Evolutionary conservation across 1,284 basidiomycete genomes (phyloP), one percentile per base, ranked within the genome.

Genomic region (Ustilago trichophora): DNA sequence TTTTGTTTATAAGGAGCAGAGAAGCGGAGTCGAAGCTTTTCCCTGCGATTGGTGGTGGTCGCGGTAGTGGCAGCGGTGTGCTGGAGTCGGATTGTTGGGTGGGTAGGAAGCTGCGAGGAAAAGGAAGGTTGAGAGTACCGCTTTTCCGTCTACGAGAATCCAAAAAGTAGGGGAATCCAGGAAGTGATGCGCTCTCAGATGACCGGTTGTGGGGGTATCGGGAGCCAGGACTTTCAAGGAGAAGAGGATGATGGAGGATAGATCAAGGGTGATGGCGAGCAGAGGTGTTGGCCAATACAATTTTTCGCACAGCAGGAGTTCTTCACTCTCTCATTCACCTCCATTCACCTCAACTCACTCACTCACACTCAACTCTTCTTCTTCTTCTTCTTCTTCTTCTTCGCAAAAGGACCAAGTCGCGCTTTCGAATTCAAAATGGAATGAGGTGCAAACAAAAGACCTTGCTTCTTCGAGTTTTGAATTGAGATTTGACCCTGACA

Each of bases 51-150:
- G 43, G 10, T 34, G 15, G 33, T 38, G 29, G 33, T 16, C 21
- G 43, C 19, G 40, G 9, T 18, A n/a, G 4, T 45, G 37, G 9
- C 27, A 13, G 27, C 13, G 27, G 27, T 8, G 27, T 29, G 26
- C 37, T 19, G 43, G 13, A 21, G 27, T 29, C 16, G 15, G 32
- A 24, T 6, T 24, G 10, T 45, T 21, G 22, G 43, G n/a, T 35
- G 22, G 37, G 11, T 35, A 34, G 48, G 47, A 43, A 49, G 35
- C 51, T 50, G 59, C 40, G 60, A 57, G 54, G 54, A 64, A 64
- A 64, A 64, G 60, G 60, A 64, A 64, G 60, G 60, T 53, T 42
- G 27, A 54, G 22, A 27, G 29, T 45, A 64, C 60, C 60, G 60
- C 60, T 64, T 64, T 64, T 64, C 60, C 60, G 49, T 53, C 52